Evolutionary conservation across 2,329 filamentous ascomycete genomes (phyloP), one percentile per base, ranked within the genome.

Genomic region (Ceratocystis eucalypticola): DNA sequence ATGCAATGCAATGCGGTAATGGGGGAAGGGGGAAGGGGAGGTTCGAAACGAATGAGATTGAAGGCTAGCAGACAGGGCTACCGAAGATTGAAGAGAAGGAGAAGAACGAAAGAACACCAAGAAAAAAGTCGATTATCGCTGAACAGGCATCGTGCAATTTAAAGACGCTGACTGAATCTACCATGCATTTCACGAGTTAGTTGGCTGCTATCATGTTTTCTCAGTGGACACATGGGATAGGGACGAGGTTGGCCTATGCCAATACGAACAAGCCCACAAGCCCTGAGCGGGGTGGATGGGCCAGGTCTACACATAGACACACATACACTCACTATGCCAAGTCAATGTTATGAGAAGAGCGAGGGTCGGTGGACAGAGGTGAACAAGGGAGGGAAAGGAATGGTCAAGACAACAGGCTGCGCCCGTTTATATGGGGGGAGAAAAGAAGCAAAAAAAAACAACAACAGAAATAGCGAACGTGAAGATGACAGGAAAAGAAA

Each of bases 241-340:
- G 55, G 55, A 59, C 55, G 55, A 59, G 55, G 55, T 37, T 59
- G 55, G 55, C 55, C 55, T 59, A 59, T 59, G 55, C 55, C 55
- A 3, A 59, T 59, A 59, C 55, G 55, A 59, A 59, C 55, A 59
- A 33, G 55, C 55, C 55, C 55, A 59, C 55, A 59, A 33, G 55
- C 55, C 55, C 55, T 59, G 55, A 59, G 55, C 55, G 55, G 55
- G 55, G 55, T 20, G 55, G 25, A 59, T 33, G 55, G 55, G 55
- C 55, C 55, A 59, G n/a, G 53, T 59, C 53, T 59, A 59, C 55
- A 59, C 55, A 59, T n/a, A 22, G 48, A 22, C 37, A 41, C 15
- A 53, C 20, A 53, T 15, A 5, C 22, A 59, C 55, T 59, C 55
- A 59, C 55, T 10, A 59, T 59, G 48, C 55, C 55, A 59, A 37